These are phyloP conservation scores for Rhododendron molle DNA, from an alignment of 148 eudicot species.

Conservation along the genomic window DNA sequence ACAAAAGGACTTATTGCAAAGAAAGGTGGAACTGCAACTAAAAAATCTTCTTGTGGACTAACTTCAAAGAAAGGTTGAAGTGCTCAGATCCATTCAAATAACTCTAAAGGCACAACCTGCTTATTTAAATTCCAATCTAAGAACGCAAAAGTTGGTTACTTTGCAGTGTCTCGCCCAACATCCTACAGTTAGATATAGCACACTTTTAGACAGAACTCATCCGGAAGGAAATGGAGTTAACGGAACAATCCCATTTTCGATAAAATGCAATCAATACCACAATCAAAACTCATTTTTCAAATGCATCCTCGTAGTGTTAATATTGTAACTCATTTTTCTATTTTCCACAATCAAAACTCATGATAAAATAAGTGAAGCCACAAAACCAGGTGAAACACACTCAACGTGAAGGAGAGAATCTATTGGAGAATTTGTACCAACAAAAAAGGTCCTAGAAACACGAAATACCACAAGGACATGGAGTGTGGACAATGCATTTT, in stretches of 20 bases:
- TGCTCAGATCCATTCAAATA: neutral
- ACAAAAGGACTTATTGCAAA: neutral
- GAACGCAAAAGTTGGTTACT: neutral
- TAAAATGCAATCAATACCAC: neutral
- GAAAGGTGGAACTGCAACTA: neutral
- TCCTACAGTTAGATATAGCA: neutral
- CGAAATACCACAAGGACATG: neutral
- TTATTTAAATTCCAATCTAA: neutral
- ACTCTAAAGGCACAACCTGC: neutral
- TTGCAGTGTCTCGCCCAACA: neutral
- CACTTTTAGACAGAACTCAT: neutral
- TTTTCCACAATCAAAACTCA: neutral
- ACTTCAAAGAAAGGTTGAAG: neutral
- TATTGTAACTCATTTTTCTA: neutral
- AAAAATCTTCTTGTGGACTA: neutral
- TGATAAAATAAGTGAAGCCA: neutral
- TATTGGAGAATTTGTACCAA: neutral
- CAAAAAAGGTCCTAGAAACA: neutral
- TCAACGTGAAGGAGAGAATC: neutral
- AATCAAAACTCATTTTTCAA: neutral
- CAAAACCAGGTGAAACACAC: neutral
- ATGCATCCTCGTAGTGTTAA: neutral
- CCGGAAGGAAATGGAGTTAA: neutral
- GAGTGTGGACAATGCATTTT: neutral
- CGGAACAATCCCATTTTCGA: neutral